Base-by-base conservation (phyloP, 176 grass and related monocot species). In the Rhipidocladum racemiflorum region DNA sequence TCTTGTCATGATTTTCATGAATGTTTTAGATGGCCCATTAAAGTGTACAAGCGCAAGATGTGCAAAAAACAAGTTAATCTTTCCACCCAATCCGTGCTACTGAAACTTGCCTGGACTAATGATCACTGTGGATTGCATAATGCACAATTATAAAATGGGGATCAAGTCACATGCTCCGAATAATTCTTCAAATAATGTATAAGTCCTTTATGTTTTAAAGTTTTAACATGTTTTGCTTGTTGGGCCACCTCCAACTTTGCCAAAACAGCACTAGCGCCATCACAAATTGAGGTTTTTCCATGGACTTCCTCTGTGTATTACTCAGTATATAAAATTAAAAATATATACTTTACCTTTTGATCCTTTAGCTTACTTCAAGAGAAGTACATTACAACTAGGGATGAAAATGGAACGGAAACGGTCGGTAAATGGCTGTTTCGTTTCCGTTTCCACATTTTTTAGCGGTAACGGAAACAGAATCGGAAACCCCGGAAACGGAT, bases 181-280 rank as follows among this genome's bases (percentile, higher is more conserved):
- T 29, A 55, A 55, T 80, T 35, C 64, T 79, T 67, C 3, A 40
- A 54, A 67, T 20, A 28, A 20, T 18, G 14, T 54, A 36, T 15
- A 38, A 68, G 49, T 54, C 63, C 9, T 79, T 42, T 24, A 9
- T 15, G 14, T 18, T 77, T 79, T 79, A 62, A 54, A 53, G 43
- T 27, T 79, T 53, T 45, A 44, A 12, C 56, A 79, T 54, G 46
- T 63, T 68, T 67, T 68, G 3, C 30, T 80, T 55, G 34, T 51
- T 68, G 46, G n/a, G 36, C 35, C 78, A 29, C 64, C 51, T 80
- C 63, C 46, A 55, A 28, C 21, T 68, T 68, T 55, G 34, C 46
- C 2, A 80, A 68, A 54, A 80, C n/a, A 68, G 64, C 62, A 67
- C n/a, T 56, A 54, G 14, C 24, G 21, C 32, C 75, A 77, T 77